Base-by-base conservation (phyloP, 176 grass and related monocot species). In the Cenchrus fungigraminus region DNA sequence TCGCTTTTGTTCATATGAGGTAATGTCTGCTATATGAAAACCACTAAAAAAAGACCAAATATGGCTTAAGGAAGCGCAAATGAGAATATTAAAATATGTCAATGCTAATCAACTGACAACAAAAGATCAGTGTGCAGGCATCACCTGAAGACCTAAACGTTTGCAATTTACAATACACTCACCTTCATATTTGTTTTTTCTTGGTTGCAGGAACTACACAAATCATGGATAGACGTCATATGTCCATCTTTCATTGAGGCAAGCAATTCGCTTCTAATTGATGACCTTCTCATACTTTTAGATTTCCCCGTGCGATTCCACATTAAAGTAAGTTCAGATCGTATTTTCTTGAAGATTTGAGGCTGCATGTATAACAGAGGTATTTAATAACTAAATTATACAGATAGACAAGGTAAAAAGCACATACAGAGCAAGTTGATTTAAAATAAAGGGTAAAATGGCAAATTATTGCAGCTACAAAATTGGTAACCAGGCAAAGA, bases 241-340 rank as follows among this genome's bases (percentile, higher is more conserved):
- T 79, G 68, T 14, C 52, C 74, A 74, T 92, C 83, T 72, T 89
- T 87, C 61, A 76, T 55, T 74, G 83, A 92, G 37, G 78, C 65
- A 73, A 88, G 87, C 76, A 98, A 84, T 76, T 83, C 83, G 40
- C 83, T 89, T 88, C 85, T 92, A 57, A 82, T 77, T 70, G 91
- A 94, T 42, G 90, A 92, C 75, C 91, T 95, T 84, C 96, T 94
- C 74, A 87, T 44, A 73, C 76, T 85, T 94, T 83, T 95, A 78
- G 76, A 52, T 74, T 91, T 98, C 71, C 77, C 87, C 40, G 67
- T 91, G 78, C 81, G 90, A 92, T 74, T 88, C 96, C 96, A 98
- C 91, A 98, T 94, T 51, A 92, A 94, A 90, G 91, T 91, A 88
- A 95, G 91, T 79, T 98, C 96, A 84, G 90, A 89, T 69, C 43